A percentile compares a stretch with the other conserved stretches of the same genome.
These are phyloP conservation scores for Obba rivulosa DNA, from an alignment of 768 basidiomycete genomes.

Conservation along the genomic window DNA sequence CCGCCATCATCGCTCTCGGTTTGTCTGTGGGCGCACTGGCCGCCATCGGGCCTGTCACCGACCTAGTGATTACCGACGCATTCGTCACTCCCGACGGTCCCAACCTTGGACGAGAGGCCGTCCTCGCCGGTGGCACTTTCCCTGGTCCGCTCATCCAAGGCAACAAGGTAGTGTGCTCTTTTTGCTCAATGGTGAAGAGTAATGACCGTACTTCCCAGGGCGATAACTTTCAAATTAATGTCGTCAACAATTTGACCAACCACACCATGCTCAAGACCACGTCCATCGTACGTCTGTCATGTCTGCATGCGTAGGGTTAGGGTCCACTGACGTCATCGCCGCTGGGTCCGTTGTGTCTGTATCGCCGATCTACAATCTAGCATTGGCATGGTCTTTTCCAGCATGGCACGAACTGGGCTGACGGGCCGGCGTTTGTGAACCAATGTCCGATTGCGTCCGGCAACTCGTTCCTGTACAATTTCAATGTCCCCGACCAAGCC, in stretches of 20 bases:
- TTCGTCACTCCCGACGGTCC: constrained; percentile 28
- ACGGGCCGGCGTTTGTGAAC: constrained; percentile 44
- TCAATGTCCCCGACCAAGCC: constrained; percentile 23
- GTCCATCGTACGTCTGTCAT: constrained; percentile 13
- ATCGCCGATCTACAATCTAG: constrained; percentile 4
- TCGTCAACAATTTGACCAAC: constrained; percentile 17
- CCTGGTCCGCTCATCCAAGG: constrained; percentile 20
- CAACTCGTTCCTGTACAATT: constrained; percentile 37
- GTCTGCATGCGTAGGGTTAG: neutral
- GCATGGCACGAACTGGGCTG: constrained; percentile 36
- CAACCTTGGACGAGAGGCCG: constrained; percentile 11
- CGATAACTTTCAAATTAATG: constrained; percentile 20
- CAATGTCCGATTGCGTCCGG: constrained; percentile 31
- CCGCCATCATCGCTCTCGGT: neutral
- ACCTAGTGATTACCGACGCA: constrained; percentile 21
- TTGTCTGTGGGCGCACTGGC: constrained; percentile 8
- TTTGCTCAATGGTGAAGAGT: neutral
- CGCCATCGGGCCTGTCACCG: constrained; percentile 22
- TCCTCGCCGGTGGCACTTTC: constrained; percentile 15
- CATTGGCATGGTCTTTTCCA: constrained; percentile 49
- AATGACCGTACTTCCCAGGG: constrained; percentile 7
- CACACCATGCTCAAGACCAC: constrained; percentile 14
- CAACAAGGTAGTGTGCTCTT: constrained; percentile 12
- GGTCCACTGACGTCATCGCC: neutral
- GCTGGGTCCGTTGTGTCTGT: neutral